Base-by-base conservation (phyloP, 768 basidiomycete species). In the Termitomyces eurrhizus region DNA sequence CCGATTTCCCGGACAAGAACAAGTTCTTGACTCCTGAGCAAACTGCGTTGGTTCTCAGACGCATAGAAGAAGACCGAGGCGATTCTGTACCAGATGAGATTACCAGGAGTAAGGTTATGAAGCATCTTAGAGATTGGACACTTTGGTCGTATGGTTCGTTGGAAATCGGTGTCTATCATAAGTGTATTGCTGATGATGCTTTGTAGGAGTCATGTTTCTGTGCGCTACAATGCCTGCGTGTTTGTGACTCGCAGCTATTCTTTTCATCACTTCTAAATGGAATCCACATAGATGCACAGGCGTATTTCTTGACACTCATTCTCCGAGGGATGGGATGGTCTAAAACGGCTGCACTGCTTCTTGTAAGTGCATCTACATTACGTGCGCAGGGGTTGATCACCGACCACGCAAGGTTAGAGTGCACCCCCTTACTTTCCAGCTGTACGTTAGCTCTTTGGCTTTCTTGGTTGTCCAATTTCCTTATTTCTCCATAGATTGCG, bases 11-110 rank as follows among this genome's bases (percentile, higher is more conserved):
- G 11, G 77, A 81, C 60, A 70, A 71, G 63, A 83, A 82, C 65
- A 74, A 59, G 2, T 82, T 82, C 68, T 68, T 82, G 48, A 75
- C 75, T 11, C 65, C 72, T 5, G 72, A 78, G 52, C 77, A 80
- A 66, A 80, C 79, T 14, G 72, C 72, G 2, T 60, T 80, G 45
- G 73, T 83, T 26, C 57, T 83, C 49, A 74, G 72, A 64, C 77
- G 81, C 13, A 76, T 82, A 45, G 78, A 82, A 57, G 76, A 79
- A 6, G 81, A 82, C 63, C 76, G 80, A n/a, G 79, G 80, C 13
- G 81, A 83, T 64, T 76, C 80, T 1, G 53, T 78, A 46, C 80
- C 79, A 11, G 81, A 83, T 62, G 58, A 70, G 36, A 39, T 80
- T 18, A 81, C 75, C 21, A 44, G 61, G 7, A 57, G 63, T 42